Base-by-base conservation (phyloP, 441 rosid species). In the Jatropha multifida region DNA sequence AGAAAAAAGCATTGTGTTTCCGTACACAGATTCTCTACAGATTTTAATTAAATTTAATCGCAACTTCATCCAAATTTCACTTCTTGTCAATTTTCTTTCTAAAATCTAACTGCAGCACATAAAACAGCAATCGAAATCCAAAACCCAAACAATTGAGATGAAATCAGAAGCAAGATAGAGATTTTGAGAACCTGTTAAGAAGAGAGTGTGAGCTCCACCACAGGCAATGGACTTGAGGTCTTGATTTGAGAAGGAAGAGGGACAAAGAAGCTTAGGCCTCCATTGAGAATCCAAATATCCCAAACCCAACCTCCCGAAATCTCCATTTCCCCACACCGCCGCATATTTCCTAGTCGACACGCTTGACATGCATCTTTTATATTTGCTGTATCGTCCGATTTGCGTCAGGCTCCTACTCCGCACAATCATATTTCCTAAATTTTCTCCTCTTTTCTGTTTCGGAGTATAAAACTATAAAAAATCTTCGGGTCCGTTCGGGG, bases 171-270 rank as follows among this genome's bases (percentile, higher is more conserved):
- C 15, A 65, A 46, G 51, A 64, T 44, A 51, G 4, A 37, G 17
- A 38, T 9, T 65, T 59, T 26, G 59, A 62, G 74, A 72, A 92
- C 98, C 97, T 66, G 99, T 88, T 77, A 94, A 87, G 92, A 93
- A 92, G 68, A 93, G 93, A 44, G 99, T 89, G 80, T 95, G 99
- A 75, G 99, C 98, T 48, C 99, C 99, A 40, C 99, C 99, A 71
- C 99, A 95, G 76, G 99, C 85, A 37, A 93, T 76, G 79, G 95
- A 84, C 56, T 78, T 86, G 68, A 92, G 87, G 71, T 69, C 26
- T 18, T 83, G 88, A 74, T 83, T 78, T 37, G 73, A 72, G 65
- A 93, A 86, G 20, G 89, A 80, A 40, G 96, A 83, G 76, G 81
- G 77, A 71, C 76, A 42, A 26, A 86, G 69, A 61, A 88, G 82